Conservation (phyloP, 495 filamentous ascomycete genomes). For the Halenospora varia region DNA sequence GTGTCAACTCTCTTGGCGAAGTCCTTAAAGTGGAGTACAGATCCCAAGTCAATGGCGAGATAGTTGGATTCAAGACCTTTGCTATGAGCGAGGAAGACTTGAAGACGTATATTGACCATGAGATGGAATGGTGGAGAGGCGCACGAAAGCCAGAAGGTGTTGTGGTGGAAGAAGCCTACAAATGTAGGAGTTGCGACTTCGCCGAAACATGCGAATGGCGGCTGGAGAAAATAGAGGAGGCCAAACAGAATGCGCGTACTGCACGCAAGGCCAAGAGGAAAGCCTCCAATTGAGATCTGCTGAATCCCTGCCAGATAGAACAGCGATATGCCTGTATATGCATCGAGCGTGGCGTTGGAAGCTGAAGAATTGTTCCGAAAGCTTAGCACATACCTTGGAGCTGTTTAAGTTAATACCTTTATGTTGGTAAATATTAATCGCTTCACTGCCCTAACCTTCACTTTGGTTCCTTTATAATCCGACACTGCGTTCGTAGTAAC, state of each 20-base stretch:
- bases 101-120: constrained; percentile 58
- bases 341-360: too few species aligned
- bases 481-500: too few species aligned
- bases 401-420: too few species aligned
- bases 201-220: constrained; percentile 51
- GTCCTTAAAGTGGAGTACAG: constrained; percentile 66
- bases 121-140: constrained; percentile 86
- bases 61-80: constrained; percentile 68
- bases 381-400: too few species aligned
- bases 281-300: too few species aligned
- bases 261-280: too few species aligned
- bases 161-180: constrained; percentile 82
- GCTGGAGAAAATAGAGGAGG: constrained; percentile 30
- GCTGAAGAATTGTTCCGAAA: too few species aligned
- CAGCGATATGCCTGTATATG: too few species aligned
- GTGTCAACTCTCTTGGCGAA: constrained; percentile 42
- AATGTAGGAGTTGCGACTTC: constrained; percentile 66
- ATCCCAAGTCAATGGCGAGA: constrained; percentile 37
- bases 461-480: too few species aligned
- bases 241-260: constrained; percentile 19
- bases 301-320: too few species aligned
- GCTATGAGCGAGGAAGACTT: constrained; percentile 60
- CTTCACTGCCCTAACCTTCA: too few species aligned
- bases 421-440: too few species aligned
- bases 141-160: constrained; percentile 75